These are phyloP conservation scores for Coniochaeta sp. DNA, from an alignment of 2,329 filamentous ascomycete genomes.

Conservation along the genomic window DNA sequence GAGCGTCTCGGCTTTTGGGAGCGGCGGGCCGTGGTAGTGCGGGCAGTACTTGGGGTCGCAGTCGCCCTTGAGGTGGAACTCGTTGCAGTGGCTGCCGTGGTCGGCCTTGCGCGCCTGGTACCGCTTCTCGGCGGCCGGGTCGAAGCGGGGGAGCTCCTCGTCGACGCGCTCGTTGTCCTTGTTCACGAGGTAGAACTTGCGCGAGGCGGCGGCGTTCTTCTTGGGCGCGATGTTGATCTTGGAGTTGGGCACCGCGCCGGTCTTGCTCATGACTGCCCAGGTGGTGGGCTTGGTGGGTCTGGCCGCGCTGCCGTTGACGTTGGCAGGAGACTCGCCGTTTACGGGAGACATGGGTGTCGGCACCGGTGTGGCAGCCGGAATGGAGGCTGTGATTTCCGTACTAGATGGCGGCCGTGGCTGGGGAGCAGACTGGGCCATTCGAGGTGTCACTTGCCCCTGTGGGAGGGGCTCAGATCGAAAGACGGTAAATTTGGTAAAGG, in stretches of 20 bases:
- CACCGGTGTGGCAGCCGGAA: background rate
- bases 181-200: constrained; percentile 21
- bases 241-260: constrained; percentile 4
- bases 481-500: constrained; percentile 18
- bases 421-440: background rate
- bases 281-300: constrained; percentile 2
- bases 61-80: constrained; percentile 11
- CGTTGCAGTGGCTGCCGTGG: constrained; percentile 13
- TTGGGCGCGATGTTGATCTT: constrained; percentile 18
- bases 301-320: background rate
- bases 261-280: constrained; percentile 16
- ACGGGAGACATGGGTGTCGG: constrained; percentile 1
- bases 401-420: background rate
- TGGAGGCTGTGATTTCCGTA: background rate
- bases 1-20: constrained; percentile 9
- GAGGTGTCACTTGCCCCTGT: background rate
- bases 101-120: constrained; percentile 2
- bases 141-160: constrained; percentile 15
- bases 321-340: background rate
- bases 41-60: constrained; percentile 12
- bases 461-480: constrained; percentile 22
- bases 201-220: constrained; percentile 9
- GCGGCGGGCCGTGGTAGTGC: constrained; percentile 11
- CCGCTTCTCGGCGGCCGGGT: constrained; percentile 9
- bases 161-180: constrained; percentile 22